phyloP scores from a whole-genome alignment of 176 grass and related monocot genomes.

The Ensete ventricosum region DNA sequence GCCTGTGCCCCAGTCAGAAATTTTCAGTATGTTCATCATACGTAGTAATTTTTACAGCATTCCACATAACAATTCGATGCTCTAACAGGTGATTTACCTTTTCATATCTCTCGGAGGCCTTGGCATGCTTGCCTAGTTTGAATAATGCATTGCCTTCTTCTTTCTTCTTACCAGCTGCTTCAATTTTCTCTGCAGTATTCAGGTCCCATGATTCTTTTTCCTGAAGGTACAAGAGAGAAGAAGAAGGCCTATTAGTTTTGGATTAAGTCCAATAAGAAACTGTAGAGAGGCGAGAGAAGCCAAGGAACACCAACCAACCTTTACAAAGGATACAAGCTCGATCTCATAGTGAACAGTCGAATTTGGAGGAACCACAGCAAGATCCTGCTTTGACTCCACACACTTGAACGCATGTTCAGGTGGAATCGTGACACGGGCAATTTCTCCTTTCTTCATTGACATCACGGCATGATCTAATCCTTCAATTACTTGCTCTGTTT shows the following conservation, averaged over 20 bases:
- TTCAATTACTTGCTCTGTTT: conserved; percentile 57
- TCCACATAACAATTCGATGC: too few relatives aligned
- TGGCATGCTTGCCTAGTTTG: conserved; percentile 57
- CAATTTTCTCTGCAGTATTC: conserved; percentile 66
- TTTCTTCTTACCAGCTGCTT: conserved; percentile 69
- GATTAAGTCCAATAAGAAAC: background rate
- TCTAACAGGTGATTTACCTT: conserved; percentile 32
- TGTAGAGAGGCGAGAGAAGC: background rate
- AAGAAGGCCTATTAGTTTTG: background rate
- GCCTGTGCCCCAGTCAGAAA: conserved; percentile 22
- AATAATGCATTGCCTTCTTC: conserved; percentile 78
- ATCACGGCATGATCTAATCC: conserved; percentile 66
- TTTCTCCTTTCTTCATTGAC: conserved; percentile 77
- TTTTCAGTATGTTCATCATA: too few relatives aligned
- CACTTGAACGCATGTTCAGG: conserved; percentile 51
- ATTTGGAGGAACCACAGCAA: conserved; percentile 42
- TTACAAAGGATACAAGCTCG: conserved; percentile 68
- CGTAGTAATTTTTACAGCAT: too few relatives aligned
- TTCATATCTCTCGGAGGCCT: conserved; percentile 71
- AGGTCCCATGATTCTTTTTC: conserved; percentile 82
- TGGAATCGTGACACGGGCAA: conserved; percentile 52
- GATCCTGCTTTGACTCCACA: conserved; percentile 52
- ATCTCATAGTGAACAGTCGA: conserved; percentile 53
- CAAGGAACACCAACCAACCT: conserved; percentile 29
- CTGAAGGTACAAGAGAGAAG: conserved; percentile 7